Evolutionary conservation across 2,329 filamentous ascomycete species (phyloP), one percentile per base, ranked within the genome.

Genomic region (Aspergillus calidoustus): DNA sequence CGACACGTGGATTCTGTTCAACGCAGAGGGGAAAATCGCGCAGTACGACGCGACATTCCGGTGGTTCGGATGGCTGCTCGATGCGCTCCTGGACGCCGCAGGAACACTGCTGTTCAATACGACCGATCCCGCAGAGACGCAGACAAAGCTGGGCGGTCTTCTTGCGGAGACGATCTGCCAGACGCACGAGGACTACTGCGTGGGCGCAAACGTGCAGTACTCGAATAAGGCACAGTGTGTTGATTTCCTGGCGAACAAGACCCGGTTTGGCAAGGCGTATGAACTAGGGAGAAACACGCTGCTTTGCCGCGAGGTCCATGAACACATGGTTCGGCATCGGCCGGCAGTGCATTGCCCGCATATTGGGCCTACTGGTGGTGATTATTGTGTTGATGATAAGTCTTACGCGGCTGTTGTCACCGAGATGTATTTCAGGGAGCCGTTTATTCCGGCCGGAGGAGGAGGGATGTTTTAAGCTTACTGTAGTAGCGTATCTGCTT

Each of bases 311-410:
- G 66, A 72, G 54, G 68, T 73, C 23, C 69, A 74, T 53, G 68
- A 72, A 57, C 69, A 69, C 56, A 72, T 72, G 70, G 69, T 73
- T 17, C 64, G 63, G 46, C 70, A 68, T 47, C 64, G 68, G 9
- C 71, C 71, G 0, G 61, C 65, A 3, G 59, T 68, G n/a, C 71
- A 74, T 52, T 73, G 69, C 25, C 7, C 67, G 8, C 69, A 72
- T 63, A 73, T 73, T 38, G 70, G 71, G 2, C 71, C 70, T 1
- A 54, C 34, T n/a, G 70, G 71, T 0, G 70, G 71, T 1, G 64
- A 61, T 28, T 72, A 72, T 43, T 73, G 71, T 53, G 69, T 71
- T 17, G 71, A 73, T 62, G 71, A 73, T 56, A 66, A 64, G 64
- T 54, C 1, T 1, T 74, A 72, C 25, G 41, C 31, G 19, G 49